Percentiles rank a stretch among this genome's conserved stretches.
Evolutionary conservation across 1,284 basidiomycete species (phyloP).

Genomic region (Trichosporon sp.): DNA sequence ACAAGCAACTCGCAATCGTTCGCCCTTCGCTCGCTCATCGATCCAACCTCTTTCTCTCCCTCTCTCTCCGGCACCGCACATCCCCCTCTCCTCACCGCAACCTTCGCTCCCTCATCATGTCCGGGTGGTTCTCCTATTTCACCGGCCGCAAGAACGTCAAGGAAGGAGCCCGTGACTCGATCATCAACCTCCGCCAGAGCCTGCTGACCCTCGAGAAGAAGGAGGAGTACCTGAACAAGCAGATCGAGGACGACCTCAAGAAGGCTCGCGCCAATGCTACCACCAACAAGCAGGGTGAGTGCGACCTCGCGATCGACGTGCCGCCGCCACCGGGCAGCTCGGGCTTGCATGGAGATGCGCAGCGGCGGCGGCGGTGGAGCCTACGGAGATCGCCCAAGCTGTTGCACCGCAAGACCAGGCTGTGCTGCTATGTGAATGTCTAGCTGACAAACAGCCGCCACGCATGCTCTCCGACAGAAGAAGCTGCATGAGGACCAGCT

Average conservation of each 20-base stretch:
- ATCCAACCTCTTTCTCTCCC: constrained; percentile 4
- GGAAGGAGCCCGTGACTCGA: constrained; percentile 75
- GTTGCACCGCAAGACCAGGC: not conserved
- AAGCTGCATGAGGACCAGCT: constrained; percentile 86
- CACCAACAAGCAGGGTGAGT: constrained; percentile 85
- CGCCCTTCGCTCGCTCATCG: not conserved
- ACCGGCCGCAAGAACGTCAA: constrained; percentile 67
- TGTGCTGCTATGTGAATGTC: not conserved
- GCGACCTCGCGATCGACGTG: not conserved
- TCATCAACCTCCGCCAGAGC: constrained; percentile 78
- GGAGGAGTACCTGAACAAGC: constrained; percentile 93
- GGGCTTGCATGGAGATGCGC: not conserved
- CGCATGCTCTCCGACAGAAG: constrained; percentile 89
- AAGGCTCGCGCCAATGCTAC: constrained; percentile 92
- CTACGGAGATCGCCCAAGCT: not conserved
- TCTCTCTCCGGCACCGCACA: not conserved
- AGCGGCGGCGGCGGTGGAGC: not conserved
- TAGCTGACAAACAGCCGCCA: constrained; percentile 60
- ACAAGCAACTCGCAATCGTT: not conserved
- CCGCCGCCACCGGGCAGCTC: not conserved
- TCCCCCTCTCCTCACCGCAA: not conserved
- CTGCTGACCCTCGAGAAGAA: constrained; percentile 98
- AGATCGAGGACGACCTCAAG: constrained; percentile 90
- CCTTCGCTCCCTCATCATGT: constrained; percentile 60
- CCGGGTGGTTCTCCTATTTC: constrained; percentile 74